Evolutionary conservation across 208 protist species (phyloP).

Genomic region (Chromosphaera perkinsii): DNA sequence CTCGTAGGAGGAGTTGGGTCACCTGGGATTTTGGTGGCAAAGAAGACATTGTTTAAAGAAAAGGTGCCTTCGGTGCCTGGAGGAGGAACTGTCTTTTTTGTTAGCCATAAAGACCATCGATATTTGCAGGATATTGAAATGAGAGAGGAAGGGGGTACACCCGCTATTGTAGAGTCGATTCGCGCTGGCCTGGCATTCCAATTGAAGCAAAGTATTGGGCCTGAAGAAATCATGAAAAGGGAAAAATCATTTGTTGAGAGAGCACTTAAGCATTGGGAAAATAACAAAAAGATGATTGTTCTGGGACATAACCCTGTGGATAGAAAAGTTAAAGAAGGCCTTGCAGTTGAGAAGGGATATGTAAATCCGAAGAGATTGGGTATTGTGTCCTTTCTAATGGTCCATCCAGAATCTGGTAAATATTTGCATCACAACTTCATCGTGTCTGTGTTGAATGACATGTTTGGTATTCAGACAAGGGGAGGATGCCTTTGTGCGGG

Average conservation of each 20-base stretch:
- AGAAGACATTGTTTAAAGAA: not conserved
- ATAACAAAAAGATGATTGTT: conserved; percentile 9
- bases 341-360: too few species aligned
- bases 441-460: not conserved
- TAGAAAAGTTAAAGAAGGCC: too few species aligned
- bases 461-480: conserved; percentile 15
- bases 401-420: not conserved
- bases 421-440: conserved; percentile 5
- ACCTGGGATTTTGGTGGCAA: conserved; percentile 52
- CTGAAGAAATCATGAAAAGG: not conserved
- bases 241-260: not conserved
- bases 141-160: conserved; percentile 69
- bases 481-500: conserved; percentile 17
- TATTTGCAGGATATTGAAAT: conserved; percentile 62
- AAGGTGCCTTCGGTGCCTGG: conserved; percentile 25
- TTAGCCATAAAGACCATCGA: conserved; percentile 33
- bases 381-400: conserved; percentile 6
- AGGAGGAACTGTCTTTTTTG: conserved; percentile 69
- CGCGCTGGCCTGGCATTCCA: conserved; percentile 38
- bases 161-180: conserved; percentile 60
- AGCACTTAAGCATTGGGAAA: not conserved
- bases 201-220: not conserved
- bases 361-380: too few species aligned
- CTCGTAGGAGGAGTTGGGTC: conserved; percentile 62
- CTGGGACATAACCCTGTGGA: not conserved